Percentiles rank a stretch among this genome's conserved stretches.
Evolutionary conservation across 345 rosid genomes (phyloP).

Genomic region (Aquilaria malaccensis): DNA sequence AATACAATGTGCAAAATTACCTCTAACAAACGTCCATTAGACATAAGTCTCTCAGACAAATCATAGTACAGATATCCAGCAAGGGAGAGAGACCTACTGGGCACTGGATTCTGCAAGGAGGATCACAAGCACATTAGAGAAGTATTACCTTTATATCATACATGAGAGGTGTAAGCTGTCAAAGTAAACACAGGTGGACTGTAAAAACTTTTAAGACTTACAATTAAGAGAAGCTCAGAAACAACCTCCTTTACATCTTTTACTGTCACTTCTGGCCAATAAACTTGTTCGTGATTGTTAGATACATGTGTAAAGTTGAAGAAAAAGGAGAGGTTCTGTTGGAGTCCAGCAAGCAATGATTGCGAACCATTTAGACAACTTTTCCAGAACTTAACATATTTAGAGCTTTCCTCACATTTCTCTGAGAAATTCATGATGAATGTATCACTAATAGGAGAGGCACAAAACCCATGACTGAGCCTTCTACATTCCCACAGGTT

Average conservation of each 20-base stretch:
- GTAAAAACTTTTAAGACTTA: conserved; percentile 24
- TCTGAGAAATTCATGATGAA: conserved; percentile 38
- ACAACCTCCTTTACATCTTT: conserved; percentile 54
- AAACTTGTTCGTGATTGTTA: conserved; percentile 19
- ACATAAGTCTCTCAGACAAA: conserved; percentile 60
- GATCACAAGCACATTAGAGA: conserved; percentile 14
- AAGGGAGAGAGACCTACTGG: conserved; percentile 42
- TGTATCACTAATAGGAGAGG: conserved; percentile 60
- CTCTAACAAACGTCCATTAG: conserved; percentile 61
- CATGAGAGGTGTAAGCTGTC: no score
- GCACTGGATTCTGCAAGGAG: conserved; percentile 42
- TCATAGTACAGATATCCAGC: conserved; percentile 81
- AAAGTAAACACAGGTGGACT: neutral
- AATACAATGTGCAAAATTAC: conserved; percentile 28
- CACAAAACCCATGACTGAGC: conserved; percentile 79
- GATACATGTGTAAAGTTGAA: conserved; percentile 21
- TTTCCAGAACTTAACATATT: conserved; percentile 56
- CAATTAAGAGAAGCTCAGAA: conserved; percentile 53
- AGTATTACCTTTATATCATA: neutral
- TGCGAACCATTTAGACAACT: conserved; percentile 53
- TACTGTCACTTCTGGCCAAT: conserved; percentile 29
- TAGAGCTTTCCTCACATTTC: conserved; percentile 39
- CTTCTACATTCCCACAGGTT: conserved; percentile 77
- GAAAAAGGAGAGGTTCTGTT: conserved; percentile 42
- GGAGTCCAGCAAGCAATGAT: conserved; percentile 52